These are phyloP conservation scores for Tolypocladium endophyticum DNA, from an alignment of 2,329 filamentous ascomycete genomes.

Conservation along the genomic window DNA sequence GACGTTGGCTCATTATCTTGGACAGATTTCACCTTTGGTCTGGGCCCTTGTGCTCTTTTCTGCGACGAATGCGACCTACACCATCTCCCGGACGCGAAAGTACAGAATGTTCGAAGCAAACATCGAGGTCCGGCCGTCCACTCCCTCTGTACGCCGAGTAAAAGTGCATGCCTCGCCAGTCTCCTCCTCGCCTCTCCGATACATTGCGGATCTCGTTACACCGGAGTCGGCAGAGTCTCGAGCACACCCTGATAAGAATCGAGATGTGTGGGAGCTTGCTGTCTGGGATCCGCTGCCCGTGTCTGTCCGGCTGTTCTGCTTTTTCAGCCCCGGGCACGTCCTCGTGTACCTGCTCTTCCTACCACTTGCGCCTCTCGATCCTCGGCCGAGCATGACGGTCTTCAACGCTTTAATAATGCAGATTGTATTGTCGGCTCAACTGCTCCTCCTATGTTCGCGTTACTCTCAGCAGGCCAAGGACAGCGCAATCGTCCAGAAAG, in stretches of 20 bases:
- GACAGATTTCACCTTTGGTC: slow-evolving; percentile 59
- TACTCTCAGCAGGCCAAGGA: slow-evolving; percentile 85
- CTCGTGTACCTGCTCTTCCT: slow-evolving; percentile 82
- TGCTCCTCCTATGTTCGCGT: slow-evolving; percentile 59
- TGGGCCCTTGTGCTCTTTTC: slow-evolving; percentile 58
- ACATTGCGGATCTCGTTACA: slow-evolving; percentile 58
- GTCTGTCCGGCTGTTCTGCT: slow-evolving; percentile 70
- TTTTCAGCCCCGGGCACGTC: slow-evolving; percentile 92
- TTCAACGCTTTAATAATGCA: slow-evolving; percentile 74
- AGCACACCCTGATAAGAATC: slow-evolving; percentile 68
- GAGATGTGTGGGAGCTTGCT: slow-evolving; percentile 89
- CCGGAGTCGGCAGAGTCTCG: slow-evolving; percentile 66
- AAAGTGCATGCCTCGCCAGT: slow-evolving; percentile 76
- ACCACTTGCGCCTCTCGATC: slow-evolving; percentile 64
- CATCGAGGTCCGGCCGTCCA: slow-evolving; percentile 65
- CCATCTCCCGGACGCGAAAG: slow-evolving; percentile 68
- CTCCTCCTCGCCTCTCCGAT: slow-evolving; percentile 66
- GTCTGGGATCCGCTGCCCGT: slow-evolving; percentile 91
- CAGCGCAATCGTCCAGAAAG: slow-evolving; percentile 70
- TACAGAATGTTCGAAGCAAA: slow-evolving; percentile 87
- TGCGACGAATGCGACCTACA: slow-evolving; percentile 68
- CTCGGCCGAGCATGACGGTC: slow-evolving; percentile 75
- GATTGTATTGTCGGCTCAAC: slow-evolving; percentile 62
- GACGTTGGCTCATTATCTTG: slow-evolving; percentile 4
- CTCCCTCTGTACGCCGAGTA: slow-evolving; percentile 80